A percentile compares a stretch with the other conserved stretches of the same genome.
These are phyloP conservation scores for Bromus sterilis DNA, from an alignment of 176 grass and related monocot species.

Conservation along the genomic window DNA sequence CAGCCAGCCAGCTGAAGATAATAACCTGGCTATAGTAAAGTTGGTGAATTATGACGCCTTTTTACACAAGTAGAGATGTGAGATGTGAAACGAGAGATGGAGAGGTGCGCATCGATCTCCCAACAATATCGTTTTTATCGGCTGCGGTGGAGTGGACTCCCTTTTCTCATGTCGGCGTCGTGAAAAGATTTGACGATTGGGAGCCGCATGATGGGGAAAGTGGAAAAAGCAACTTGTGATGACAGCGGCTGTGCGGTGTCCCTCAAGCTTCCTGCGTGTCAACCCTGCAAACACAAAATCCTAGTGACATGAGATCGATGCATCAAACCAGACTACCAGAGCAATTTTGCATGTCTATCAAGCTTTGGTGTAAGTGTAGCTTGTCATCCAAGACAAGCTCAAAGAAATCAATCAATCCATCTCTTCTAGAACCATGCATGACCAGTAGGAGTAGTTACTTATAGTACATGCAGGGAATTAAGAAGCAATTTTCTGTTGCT, in stretches of 20 bases:
- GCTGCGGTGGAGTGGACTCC: neutral
- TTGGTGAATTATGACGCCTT: neutral
- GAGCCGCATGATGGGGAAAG: constrained; percentile 6
- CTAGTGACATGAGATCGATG: neutral
- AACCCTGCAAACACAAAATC: constrained; percentile 10
- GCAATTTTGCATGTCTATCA: neutral
- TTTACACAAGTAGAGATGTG: neutral
- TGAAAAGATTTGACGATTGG: constrained; percentile 13
- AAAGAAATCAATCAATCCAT: neutral
- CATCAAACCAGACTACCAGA: neutral
- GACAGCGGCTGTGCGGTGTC: neutral
- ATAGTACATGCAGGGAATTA: neutral
- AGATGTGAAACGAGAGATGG: neutral
- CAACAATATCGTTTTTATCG: too few species aligned
- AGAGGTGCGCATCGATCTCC: neutral
- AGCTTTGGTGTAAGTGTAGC: neutral
- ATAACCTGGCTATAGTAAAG: neutral
- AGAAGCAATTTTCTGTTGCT: neutral
- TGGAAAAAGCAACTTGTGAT: neutral
- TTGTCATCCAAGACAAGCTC: constrained; percentile 11
- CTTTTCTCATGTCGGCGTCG: constrained; percentile 11
- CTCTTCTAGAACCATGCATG: constrained; percentile 20
- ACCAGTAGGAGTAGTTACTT: neutral
- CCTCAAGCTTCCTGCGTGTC: constrained; percentile 26
- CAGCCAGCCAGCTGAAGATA: neutral